These are phyloP conservation scores for Xylaria sp. DNA, from an alignment of 2,329 filamentous ascomycete species.

Conservation along the genomic window DNA sequence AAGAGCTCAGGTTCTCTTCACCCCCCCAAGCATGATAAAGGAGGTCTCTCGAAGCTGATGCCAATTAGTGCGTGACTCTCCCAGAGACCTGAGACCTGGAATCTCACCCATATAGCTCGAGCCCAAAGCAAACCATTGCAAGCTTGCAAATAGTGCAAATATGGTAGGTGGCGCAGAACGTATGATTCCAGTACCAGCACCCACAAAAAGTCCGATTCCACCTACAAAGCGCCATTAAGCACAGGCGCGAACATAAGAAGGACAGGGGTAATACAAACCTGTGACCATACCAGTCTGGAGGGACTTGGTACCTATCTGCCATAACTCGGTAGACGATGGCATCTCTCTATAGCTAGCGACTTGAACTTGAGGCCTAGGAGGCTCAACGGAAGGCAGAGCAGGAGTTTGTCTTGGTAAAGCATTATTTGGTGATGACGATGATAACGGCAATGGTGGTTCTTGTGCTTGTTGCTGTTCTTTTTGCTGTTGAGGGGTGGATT, in stretches of 20 bases:
- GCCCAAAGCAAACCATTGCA: constrained; percentile 85
- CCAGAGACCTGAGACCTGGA: neutral
- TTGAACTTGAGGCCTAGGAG: constrained; percentile 12
- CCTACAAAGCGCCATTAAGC: constrained; percentile 54
- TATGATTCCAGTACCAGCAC: constrained; percentile 77
- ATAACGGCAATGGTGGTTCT: constrained; percentile 5
- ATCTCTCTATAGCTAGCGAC: constrained; percentile 38
- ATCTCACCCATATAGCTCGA: constrained; percentile 78
- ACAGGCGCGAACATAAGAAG: constrained; percentile 22
- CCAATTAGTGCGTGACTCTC: constrained; percentile 23
- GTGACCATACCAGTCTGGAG: constrained; percentile 46
- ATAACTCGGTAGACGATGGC: constrained; percentile 42
- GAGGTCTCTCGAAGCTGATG: constrained; percentile 60
- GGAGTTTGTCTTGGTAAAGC: constrained; percentile 17
- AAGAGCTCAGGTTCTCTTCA: constrained; percentile 63
- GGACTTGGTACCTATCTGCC: constrained; percentile 45
- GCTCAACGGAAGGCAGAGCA: neutral
- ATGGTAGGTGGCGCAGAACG: constrained; percentile 73
- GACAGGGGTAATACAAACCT: constrained; percentile 39
- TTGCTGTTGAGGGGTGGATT: constrained; percentile 32
- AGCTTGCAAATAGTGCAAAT: constrained; percentile 77
- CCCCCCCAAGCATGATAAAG: constrained; percentile 61
- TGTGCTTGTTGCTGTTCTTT: constrained; percentile 24
- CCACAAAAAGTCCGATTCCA: constrained; percentile 69
- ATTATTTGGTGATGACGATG: constrained; percentile 22